Percentiles rank a stretch among this genome's conserved stretches.
Evolutionary conservation across 2,329 filamentous ascomycete species (phyloP).

Genomic region (Monosporascus sp.): DNA sequence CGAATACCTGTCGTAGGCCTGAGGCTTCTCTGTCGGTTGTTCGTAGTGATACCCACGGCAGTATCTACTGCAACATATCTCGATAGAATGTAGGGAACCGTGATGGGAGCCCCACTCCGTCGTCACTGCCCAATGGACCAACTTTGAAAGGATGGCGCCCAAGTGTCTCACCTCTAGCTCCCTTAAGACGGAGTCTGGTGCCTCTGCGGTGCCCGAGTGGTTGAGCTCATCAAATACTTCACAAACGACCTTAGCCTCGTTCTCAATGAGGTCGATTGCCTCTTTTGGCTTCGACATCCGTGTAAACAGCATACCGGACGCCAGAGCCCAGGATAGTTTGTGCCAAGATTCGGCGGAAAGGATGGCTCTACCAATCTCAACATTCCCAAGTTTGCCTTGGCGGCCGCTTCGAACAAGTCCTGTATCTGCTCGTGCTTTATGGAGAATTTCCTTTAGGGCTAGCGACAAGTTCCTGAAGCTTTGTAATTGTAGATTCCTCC

Average conservation of each 20-base stretch:
- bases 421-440: conserved; percentile 20
- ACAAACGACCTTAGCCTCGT: conserved; percentile 16
- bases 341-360: conserved; percentile 19
- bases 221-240: conserved; percentile 14
- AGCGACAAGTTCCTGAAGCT: conserved; percentile 19
- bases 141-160: too few relatives aligned
- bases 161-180: neutral
- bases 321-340: conserved; percentile 16
- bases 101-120: too few relatives aligned
- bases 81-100: too few relatives aligned
- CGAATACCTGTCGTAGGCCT: conserved; percentile 77
- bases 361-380: conserved; percentile 16
- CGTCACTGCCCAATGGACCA: too few relatives aligned
- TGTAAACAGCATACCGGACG: conserved; percentile 14
- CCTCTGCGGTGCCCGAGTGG: conserved; percentile 7
- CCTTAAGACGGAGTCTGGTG: conserved; percentile 17
- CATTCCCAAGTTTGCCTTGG: conserved; percentile 19
- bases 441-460: conserved; percentile 18
- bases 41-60: too few relatives aligned
- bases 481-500: conserved; percentile 9
- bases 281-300: conserved; percentile 24
- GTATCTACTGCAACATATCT: too few relatives aligned
- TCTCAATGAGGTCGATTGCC: conserved; percentile 19
- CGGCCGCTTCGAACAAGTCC: conserved; percentile 18
- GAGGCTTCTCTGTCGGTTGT: conserved; percentile 35